phyloP scores from a whole-genome alignment of 805 yeast species.

The Sugiyamaella americana region DNA sequence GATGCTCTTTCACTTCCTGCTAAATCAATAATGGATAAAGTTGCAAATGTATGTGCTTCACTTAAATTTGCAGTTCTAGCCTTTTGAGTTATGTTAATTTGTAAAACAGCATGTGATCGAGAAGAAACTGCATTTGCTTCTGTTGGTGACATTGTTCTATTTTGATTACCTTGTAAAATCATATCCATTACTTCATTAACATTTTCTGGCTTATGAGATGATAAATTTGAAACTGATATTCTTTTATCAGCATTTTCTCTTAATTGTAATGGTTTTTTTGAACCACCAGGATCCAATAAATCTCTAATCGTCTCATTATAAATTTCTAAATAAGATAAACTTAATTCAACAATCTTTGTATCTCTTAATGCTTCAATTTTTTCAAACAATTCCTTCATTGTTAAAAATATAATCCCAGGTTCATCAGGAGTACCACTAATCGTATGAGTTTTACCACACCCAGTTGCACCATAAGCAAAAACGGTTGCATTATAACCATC shows the following conservation, averaged over 20 bases:
- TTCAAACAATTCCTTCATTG: constrained; percentile 69
- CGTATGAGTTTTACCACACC: constrained; percentile 96
- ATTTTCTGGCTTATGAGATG: constrained; percentile 49
- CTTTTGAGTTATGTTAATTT: constrained; percentile 61
- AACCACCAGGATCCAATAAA: constrained; percentile 40
- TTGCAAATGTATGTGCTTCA: constrained; percentile 69
- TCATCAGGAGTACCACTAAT: constrained; percentile 65
- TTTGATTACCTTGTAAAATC: constrained; percentile 61
- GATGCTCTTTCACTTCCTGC: constrained; percentile 97
- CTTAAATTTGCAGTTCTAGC: constrained; percentile 55
- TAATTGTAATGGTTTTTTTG: constrained; percentile 35
- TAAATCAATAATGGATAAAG: constrained; percentile 79
- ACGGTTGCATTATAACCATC: constrained; percentile 89
- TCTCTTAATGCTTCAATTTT: constrained; percentile 53
- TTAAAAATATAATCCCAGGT: constrained; percentile 75
- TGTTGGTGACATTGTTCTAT: constrained; percentile 80
- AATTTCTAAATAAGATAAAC: constrained; percentile 68
- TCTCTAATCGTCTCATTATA: constrained; percentile 88
- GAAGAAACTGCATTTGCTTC: constrained; percentile 89
- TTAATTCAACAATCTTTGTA: constrained; percentile 51
- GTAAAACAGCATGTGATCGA: constrained; percentile 89
- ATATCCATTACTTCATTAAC: constrained; percentile 49
- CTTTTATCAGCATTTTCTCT: constrained; percentile 65
- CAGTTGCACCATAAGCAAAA: constrained; percentile 94
- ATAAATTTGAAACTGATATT: constrained; percentile 66